Percentiles rank a stretch among this genome's conserved stretches.
Conservation (phyloP, 139 green algal species). For the Asterochloris sp. region DNA sequence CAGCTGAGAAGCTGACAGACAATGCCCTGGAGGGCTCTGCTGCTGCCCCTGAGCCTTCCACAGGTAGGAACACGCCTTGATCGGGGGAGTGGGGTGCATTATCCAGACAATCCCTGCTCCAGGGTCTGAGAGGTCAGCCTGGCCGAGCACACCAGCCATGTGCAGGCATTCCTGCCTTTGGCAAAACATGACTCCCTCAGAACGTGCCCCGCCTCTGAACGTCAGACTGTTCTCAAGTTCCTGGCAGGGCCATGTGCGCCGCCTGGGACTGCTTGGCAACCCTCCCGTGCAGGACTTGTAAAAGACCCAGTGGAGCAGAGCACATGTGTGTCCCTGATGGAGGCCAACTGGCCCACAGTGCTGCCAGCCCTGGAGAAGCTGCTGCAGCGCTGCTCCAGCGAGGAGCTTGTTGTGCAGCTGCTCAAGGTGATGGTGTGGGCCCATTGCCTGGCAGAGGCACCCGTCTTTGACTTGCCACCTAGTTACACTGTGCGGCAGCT, state of each 20-base stretch:
- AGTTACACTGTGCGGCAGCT: not conserved
- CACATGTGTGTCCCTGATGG: slow-evolving; percentile 22
- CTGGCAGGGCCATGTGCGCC: too few relatives aligned
- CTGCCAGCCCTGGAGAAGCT: slow-evolving; percentile 47
- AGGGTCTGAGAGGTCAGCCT: too few relatives aligned
- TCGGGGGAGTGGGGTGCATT: not conserved
- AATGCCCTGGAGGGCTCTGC: slow-evolving; percentile 25
- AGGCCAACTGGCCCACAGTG: slow-evolving; percentile 42
- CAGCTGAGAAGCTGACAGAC: slow-evolving; percentile 59
- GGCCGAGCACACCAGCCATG: too few relatives aligned
- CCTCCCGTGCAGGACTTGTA: not conserved
- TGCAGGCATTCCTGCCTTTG: too few relatives aligned
- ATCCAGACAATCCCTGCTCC: too few relatives aligned
- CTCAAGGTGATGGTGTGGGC: slow-evolving; percentile 31
- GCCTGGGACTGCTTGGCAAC: too few relatives aligned
- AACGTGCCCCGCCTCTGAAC: too few relatives aligned
- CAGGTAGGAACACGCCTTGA: not conserved
- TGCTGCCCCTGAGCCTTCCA: not conserved
- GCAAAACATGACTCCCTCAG: too few relatives aligned
- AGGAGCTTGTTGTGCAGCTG: slow-evolving; percentile 40
- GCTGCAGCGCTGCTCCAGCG: slow-evolving; percentile 31
- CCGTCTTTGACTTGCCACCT: too few relatives aligned
- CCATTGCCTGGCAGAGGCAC: too few relatives aligned
- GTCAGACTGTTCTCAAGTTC: too few relatives aligned
- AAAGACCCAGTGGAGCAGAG: slow-evolving; percentile 17